Evolutionary conservation across 345 rosid genomes (phyloP), one percentile per base, ranked within the genome.

Genomic region (Syzygium aromaticum): DNA sequence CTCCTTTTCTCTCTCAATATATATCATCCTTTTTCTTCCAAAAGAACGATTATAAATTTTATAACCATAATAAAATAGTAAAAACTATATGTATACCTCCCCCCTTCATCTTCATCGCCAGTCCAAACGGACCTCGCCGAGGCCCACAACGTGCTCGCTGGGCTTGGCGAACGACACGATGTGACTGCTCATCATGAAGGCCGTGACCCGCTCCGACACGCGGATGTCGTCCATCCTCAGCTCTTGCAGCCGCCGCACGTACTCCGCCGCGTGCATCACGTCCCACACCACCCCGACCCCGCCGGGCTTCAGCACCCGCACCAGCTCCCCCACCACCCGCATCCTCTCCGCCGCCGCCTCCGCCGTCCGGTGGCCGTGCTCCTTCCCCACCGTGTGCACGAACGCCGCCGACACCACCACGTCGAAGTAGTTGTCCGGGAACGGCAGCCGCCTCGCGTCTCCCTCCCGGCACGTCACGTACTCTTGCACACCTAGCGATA

Each of bases 401-500:
- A 95, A 95, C 85, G 91, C 94, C 11, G 94, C 99, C 4, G 99
- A 97, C 5, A 96, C 98, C 89, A 97, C 99, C 91, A 95, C 99
- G 87, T 97, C 99, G 86, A 96, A 96, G 84, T 94, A 97, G 91
- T 94, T 93, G 73, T 96, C 99, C 54, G 93, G 92, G 52, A 96
- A 96, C 49, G 99, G 98, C 53, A 97, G 92, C 33, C 97, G 88
- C 92, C 97, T 92, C 52, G 97, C 96, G 89, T 97, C 99, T 0
- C 97, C 99, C 89, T 96, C 98, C 73, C 95, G 94, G 92, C 99
- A 96, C 8, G 99, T 96, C 53, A 97, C 99, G 86, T 97, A 97
- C 88, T 97, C 99, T 89, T 95, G 98, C 3, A 97, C 99, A 14
- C 99, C 99, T 96, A 63, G 25, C 85, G 52, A 15, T 57, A 5